Base-by-base conservation (phyloP, 2,329 filamentous ascomycete genomes). In the Cladosporium sp. region DNA sequence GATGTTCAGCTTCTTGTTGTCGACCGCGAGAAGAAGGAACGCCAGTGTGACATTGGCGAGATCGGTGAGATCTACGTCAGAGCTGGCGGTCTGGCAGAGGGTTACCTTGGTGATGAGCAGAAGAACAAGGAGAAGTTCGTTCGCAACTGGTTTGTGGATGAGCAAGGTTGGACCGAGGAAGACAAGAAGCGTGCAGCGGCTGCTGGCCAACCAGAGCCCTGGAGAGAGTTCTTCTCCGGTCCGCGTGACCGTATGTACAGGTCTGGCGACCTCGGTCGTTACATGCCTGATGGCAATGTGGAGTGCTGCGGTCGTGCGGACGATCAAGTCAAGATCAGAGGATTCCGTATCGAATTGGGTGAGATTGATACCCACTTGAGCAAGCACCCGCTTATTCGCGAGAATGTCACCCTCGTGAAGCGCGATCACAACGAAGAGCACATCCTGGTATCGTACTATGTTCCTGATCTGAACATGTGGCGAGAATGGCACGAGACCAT, bases 251-350 rank as follows among this genome's bases (percentile, higher is more conserved):
- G 91, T 29, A 70, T 97, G 45, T 97, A 99, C 70, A 75, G 88
- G 17, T 93, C 85, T 34, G 93, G 92, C 20, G 92, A 97, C 66
- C 73, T 99, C 3, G 92, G 92, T 3, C 76, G 83, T 51, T 91
- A 88, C 63, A 80, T 82, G 45, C 75, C 78, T 2, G 77, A 82
- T 39, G 89, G 88, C 30, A 84, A 85, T 57, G 85, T 89, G 9
- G 86, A 87, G 62, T 88, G 84, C 63, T 85, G 86, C 8, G 92
- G 92, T 18, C 80, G 93, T 52, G 84, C 83, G 19, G 92, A 97
- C 64, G 80, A 86, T 58, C 92, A 97, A 66, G 88, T 96, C 73
- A 99, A 97, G 76, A 92, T 97, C 58, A 86, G 93, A 54, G 92
- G 92, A 1, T 97, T 96, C 77, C 80, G 92, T 54, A 95, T 99